phyloP scores from a whole-genome alignment of 257 asterid genomes.

The Plectranthus barbatus region DNA sequence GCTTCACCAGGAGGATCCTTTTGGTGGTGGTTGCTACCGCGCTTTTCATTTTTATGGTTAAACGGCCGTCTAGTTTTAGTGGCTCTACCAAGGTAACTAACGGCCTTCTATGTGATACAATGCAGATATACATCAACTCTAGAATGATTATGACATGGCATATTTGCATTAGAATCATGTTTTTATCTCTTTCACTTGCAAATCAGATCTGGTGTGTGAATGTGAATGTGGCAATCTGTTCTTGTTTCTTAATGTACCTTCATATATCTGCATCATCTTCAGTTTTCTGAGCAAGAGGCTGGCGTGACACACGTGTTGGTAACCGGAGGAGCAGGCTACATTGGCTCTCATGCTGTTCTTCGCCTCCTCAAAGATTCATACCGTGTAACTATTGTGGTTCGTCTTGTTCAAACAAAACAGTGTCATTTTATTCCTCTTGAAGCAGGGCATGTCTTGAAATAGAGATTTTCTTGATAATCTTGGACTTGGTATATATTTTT shows the following conservation, averaged over 20 bases:
- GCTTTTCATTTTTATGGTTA: conserved; percentile 39
- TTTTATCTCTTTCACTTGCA: background rate
- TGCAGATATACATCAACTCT: background rate
- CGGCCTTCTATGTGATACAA: too few species aligned
- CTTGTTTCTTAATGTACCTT: too few species aligned
- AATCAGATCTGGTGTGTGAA: background rate
- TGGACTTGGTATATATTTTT: too few species aligned
- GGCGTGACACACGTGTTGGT: conserved; percentile 85
- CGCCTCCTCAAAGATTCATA: conserved; percentile 69
- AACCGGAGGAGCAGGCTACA: conserved; percentile 91
- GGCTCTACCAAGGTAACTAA: conserved; percentile 40
- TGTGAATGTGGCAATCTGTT: background rate
- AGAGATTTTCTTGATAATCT: background rate
- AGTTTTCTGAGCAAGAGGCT: conserved; percentile 62
- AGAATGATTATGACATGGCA: background rate
- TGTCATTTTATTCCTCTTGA: background rate
- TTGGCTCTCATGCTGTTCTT: conserved; percentile 90
- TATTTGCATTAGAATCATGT: background rate
- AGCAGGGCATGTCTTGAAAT: background rate
- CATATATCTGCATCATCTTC: too few species aligned
- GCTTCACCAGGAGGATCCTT: conserved; percentile 38
- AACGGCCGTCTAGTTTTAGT: conserved; percentile 26
- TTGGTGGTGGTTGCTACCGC: conserved; percentile 54
- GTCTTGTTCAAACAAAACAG: background rate
- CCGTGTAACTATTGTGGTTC: conserved; percentile 88